Base-by-base conservation (phyloP, 331 rosid genomes). In the Prunus yedoensis region DNA sequence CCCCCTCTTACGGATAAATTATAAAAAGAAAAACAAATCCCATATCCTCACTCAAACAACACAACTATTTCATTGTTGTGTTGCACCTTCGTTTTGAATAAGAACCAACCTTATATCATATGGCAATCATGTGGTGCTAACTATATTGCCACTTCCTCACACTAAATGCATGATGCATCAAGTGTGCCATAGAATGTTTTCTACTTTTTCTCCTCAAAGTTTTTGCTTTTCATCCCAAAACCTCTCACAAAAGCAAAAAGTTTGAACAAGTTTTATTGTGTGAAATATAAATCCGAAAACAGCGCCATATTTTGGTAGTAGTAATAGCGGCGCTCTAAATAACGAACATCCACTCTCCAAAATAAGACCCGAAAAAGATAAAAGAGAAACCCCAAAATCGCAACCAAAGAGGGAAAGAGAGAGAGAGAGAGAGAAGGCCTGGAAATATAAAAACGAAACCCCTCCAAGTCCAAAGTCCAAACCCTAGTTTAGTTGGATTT, bases 401-500 rank as follows among this genome's bases (percentile, higher is more conserved):
- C 11, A 70, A 32, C 64, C 64, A 54, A 10, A 35, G 46, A 10
- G 38, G 25, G 14, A 66, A 20, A 46, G 57, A 15, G 35, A 68
- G 41, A 23, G 30, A 25, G 23, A 10, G 21, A 41, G 70, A 25
- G 27, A 25, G 27, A 20, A 8, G 66, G 57, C n/a, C 41, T 8
- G 38, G 49, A 68, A 21, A 23, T 14, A 14, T 14, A 47, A 53
- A 38, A 75, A 28, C 66, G 73, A 50, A 66, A 75, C 27, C 73
- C 70, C 62, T 18, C 53, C 20, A 27, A 30, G 8, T 16, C 21
- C 73, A 51, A 30, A 47, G 27, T 58, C 66, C 79, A 58, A 79
- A 79, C 83, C 83, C 83, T 79, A 79, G 64, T 49, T 75, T 23
- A 50, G 20, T 59, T 45, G 45, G 77, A 41, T 69, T 51, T 69